Evolutionary conservation across 768 basidiomycete genomes (phyloP), one percentile per base, ranked within the genome.

Genomic region (Boletus sensibilis): DNA sequence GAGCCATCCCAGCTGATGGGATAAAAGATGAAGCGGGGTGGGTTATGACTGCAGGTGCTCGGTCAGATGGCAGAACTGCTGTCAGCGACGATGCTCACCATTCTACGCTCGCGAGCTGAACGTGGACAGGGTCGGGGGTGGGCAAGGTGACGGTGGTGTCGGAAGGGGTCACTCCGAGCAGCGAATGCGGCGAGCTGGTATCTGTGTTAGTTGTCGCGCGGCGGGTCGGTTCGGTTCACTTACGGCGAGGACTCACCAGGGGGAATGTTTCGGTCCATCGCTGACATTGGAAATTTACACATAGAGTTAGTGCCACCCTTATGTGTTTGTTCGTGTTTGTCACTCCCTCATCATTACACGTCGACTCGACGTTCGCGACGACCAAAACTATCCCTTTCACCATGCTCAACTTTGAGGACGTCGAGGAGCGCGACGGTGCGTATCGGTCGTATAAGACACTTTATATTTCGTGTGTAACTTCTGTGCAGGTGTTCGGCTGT

Each of bases 401-500:
- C 39, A 89, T 88, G 87, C 73, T 88, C 67, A 91, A 90, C 74
- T 95, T 96, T 68, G 95, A 98, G 75, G 95, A 97, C 72, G 92
- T 96, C 57, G 95, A 98, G 78, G 95, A 98, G 73, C 84, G 92
- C 65, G 95, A 98, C 74, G 95, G 94, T 92, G 58, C 60, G 85
- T 72, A 5, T 42, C 20, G 0, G 13, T 48, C 20, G 43, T 40
- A 29, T 33, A 13, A 3, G 34, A 39, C 12, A 29, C 50, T n/a
- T 23, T 2, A 5, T 27, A 5, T 27, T 20, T 23, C 11, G 23
- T 38, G 25, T 35, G 3, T 58, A 45, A 52, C 40, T n/a, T 55
- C 16, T 20, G 11, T 31, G 37, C 59, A 97, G 94, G 96, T 63
- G 87, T 98, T 44, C 85, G 96, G 53, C 81, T 98, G 62, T 96